Evolutionary conservation across 1,284 basidiomycete genomes (phyloP), one percentile per base, ranked within the genome.

Genomic region (Xanthoconium separans): DNA sequence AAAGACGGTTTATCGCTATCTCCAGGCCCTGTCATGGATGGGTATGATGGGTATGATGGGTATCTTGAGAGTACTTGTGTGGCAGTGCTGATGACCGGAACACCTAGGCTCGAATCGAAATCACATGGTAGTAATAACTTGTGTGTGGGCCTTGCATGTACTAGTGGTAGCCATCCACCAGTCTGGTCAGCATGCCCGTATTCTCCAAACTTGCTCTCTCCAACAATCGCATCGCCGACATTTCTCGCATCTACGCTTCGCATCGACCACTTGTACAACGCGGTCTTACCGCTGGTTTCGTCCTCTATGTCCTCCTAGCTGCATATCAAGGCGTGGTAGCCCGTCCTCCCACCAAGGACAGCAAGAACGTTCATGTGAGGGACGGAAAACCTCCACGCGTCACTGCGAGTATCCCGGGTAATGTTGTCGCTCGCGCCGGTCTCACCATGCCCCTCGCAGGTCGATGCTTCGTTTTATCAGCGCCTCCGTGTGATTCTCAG

Each of bases 401-500:
- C 39, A 87, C 87, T 41, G 89, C 90, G 61, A 66, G 84, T 66
- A 36, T 37, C 41, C 51, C n/a, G 18, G 20, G 4, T 20, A 15
- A 8, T 42, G 20, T 20, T 11, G 18, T 39, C 37, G 12, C 37
- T 18, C 37, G 18, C 2, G 4, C 34, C 29, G 53, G 30, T 47
- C 43, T 55, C 45, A 31, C 8, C 7, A 50, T 22, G 33, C 31
- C 12, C 37, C 20, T 42, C 30, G n/a, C 60, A 94, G 84, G 87
- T 97, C 34, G 95, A 98, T 72, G 91, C 89, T 1, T 70, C 92
- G 16, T 98, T 98, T 75, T 95, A 95, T 65, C 80, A 85, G 62
- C 83, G 93, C 11, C 78, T 99, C 29, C 81, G 83, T 44, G 75
- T 75, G 41, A 88, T 99, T 47, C 75, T 98, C 27, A 80, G 84